These are phyloP conservation scores for Camelina sativa DNA, from an alignment of 345 rosid species.

Conservation along the genomic window DNA sequence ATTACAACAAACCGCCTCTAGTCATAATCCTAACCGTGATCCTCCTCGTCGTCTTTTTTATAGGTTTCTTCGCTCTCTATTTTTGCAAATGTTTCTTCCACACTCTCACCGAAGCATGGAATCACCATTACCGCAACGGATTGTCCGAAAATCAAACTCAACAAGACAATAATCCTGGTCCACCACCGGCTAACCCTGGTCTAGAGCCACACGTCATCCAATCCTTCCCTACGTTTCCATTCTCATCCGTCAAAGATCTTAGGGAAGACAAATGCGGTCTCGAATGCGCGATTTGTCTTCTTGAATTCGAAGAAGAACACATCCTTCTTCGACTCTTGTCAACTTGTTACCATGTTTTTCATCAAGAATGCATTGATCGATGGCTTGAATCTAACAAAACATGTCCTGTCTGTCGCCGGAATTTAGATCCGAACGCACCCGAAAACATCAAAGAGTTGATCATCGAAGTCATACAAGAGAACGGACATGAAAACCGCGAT, in stretches of 20 bases:
- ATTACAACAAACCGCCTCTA: slow-evolving; percentile 49
- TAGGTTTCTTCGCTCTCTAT: slow-evolving; percentile 65
- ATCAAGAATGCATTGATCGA: slow-evolving; percentile 79
- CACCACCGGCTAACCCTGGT: slow-evolving; percentile 47
- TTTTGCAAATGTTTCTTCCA: slow-evolving; percentile 64
- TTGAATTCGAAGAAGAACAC: slow-evolving; percentile 67
- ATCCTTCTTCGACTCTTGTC: slow-evolving; percentile 63
- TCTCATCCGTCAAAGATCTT: slow-evolving; percentile 64
- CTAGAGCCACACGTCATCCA: slow-evolving; percentile 61
- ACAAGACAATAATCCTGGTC: background rate
- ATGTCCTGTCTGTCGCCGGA: slow-evolving; percentile 83
- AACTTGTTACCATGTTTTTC: slow-evolving; percentile 82
- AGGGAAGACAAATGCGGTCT: slow-evolving; percentile 57
- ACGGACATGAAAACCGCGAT: slow-evolving; percentile 8
- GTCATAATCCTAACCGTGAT: slow-evolving; percentile 55
- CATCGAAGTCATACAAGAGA: slow-evolving; percentile 54
- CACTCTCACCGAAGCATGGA: slow-evolving; percentile 49
- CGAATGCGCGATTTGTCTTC: slow-evolving; percentile 86
- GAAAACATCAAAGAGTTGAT: slow-evolving; percentile 46
- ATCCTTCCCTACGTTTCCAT: slow-evolving; percentile 63
- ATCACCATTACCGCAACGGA: slow-evolving; percentile 38
- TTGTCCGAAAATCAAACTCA: slow-evolving; percentile 39
- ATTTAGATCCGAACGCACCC: slow-evolving; percentile 54
- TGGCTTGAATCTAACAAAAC: slow-evolving; percentile 83
- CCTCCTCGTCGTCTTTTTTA: slow-evolving; percentile 62